Percentiles rank a stretch among this genome's conserved stretches.
phyloP scores from a whole-genome alignment of 768 basidiomycete species.

The Podaxis pistillaris region DNA sequence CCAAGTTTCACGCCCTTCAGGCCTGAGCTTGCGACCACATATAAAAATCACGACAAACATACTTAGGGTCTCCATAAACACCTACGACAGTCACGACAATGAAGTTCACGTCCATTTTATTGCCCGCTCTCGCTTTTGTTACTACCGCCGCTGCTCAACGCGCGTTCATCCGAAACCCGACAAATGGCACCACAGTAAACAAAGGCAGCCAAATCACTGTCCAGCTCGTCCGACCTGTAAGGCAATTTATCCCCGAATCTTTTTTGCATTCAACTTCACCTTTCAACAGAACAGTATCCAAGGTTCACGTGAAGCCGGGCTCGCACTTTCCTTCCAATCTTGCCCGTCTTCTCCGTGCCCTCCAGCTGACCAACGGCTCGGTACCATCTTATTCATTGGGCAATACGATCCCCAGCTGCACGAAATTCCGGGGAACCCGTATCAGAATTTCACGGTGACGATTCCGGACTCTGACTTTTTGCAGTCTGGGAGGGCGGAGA shows the following conservation, averaged over 20 bases:
- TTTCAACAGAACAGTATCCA: conserved; percentile 28
- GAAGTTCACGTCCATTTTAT: conserved; percentile 22
- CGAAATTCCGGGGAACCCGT: conserved; percentile 18
- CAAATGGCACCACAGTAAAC: conserved; percentile 28
- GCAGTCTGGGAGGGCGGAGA: neutral
- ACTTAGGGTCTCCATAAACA: neutral
- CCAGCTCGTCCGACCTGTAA: conserved; percentile 47
- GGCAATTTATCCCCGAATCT: conserved; percentile 16
- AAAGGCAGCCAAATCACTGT: conserved; percentile 40
- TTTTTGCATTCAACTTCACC: conserved; percentile 26
- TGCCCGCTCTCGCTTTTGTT: conserved; percentile 30
- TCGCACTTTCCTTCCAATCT: conserved; percentile 29
- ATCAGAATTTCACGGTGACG: conserved; percentile 28
- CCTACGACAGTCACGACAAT: conserved; percentile 10
- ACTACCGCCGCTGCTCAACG: conserved; percentile 39
- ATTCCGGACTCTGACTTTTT: neutral
- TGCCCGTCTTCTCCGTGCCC: conserved; percentile 25
- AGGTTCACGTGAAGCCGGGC: conserved; percentile 25
- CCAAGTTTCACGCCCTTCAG: neutral
- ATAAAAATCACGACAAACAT: neutral
- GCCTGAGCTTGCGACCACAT: neutral
- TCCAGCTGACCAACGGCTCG: conserved; percentile 25
- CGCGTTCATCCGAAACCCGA: conserved; percentile 39
- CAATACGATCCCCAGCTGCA: conserved; percentile 26
- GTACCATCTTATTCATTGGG: conserved; percentile 33